Percentiles rank a stretch among this genome's conserved stretches.
Evolutionary conservation across 1,139 yeast species (phyloP).

Genomic region (Taiozyma sp.): DNA sequence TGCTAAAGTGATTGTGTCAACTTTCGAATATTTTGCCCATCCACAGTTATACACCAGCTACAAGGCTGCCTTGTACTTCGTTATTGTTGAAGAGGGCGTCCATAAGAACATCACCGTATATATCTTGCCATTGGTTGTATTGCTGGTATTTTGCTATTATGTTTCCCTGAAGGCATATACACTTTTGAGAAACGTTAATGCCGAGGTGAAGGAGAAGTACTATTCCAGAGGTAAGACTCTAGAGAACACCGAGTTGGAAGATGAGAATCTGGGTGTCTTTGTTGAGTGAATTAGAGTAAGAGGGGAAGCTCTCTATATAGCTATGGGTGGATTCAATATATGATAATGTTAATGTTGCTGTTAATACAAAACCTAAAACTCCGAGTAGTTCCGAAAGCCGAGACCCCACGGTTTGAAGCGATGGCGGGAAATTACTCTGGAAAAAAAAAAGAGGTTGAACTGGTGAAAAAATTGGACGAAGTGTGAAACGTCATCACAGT

Average conservation of each 20-base stretch:
- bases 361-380: not conserved
- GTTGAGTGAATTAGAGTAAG: not conserved
- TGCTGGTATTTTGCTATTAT: not conserved
- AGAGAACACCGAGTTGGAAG: slow-evolving; percentile 42
- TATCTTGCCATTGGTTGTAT: slow-evolving; percentile 8
- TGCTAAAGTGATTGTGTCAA: slow-evolving; percentile 5
- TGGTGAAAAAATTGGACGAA: not conserved
- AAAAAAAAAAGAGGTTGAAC: not conserved
- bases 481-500: not conserved
- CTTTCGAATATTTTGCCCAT: slow-evolving; percentile 8
- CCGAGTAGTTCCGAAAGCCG: not conserved
- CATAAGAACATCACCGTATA: slow-evolving; percentile 1
- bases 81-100: slow-evolving; percentile 5
- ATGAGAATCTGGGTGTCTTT: not conserved
- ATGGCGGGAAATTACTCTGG: not conserved
- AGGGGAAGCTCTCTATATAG: not conserved
- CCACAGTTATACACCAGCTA: slow-evolving; percentile 5
- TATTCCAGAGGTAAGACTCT: slow-evolving; percentile 61
- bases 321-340: not conserved
- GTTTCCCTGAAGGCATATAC: not conserved
- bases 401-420: not conserved
- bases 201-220: slow-evolving; percentile 53
- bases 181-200: slow-evolving; percentile 27
- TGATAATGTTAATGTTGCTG: not conserved
- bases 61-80: slow-evolving; percentile 3